Conservation (phyloP, 1,284 basidiomycete genomes). For the Cutaneotrichosporon arboriforme region DNA sequence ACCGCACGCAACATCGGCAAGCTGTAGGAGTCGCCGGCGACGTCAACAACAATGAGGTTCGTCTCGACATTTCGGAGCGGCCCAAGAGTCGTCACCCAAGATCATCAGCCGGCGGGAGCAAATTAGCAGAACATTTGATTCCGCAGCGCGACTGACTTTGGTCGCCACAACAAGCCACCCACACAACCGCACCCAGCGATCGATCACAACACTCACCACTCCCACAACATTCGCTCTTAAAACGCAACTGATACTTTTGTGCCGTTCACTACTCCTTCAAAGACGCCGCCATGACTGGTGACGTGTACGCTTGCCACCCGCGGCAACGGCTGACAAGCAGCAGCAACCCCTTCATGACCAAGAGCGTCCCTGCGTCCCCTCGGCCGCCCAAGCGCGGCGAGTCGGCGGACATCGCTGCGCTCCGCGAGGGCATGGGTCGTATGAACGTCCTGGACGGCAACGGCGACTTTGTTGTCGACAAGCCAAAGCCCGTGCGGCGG, state of each 20-base stretch:
- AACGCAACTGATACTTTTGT: too few relatives aligned
- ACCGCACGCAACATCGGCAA: neutral
- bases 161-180: neutral
- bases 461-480: conserved; percentile 18
- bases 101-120: too few relatives aligned
- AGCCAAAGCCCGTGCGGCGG: neutral
- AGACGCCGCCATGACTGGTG: neutral
- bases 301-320: neutral
- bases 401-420: conserved; percentile 19
- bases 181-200: too few relatives aligned
- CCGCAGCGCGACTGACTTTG: neutral
- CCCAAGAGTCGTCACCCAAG: too few relatives aligned
- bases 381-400: neutral
- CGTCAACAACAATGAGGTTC: too few relatives aligned
- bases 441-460: conserved; percentile 37
- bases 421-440: conserved; percentile 39
- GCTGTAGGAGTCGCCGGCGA: too few relatives aligned
- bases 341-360: neutral
- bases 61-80: too few relatives aligned
- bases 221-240: neutral
- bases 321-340: neutral
- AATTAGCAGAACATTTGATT: too few relatives aligned
- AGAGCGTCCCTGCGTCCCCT: neutral
- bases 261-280: too few relatives aligned
- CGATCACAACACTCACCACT: too few relatives aligned